Evolutionary conservation across 2,329 filamentous ascomycete genomes (phyloP).

Genomic region (Diaporthe longicolla): DNA sequence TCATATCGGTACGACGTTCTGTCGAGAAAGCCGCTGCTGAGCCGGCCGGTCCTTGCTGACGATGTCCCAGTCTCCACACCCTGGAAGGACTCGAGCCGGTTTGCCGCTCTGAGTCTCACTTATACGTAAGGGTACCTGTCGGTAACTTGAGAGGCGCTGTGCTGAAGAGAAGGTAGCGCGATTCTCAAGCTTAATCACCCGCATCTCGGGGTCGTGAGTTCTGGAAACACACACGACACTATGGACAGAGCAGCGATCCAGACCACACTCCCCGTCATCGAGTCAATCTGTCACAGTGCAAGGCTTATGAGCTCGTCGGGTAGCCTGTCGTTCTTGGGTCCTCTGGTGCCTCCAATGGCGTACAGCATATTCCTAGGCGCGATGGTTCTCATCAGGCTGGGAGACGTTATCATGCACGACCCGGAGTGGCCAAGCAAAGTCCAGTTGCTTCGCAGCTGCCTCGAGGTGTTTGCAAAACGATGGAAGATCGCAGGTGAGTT

Average conservation of each 20-base stretch:
- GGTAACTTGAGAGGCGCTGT: conserved; percentile 29
- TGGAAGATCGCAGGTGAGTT: conserved; percentile 50
- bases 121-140: conserved; percentile 47
- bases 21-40: conserved; percentile 2
- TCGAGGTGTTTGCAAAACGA: conserved; percentile 45
- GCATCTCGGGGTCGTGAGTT: conserved; percentile 43
- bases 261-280: conserved; percentile 46
- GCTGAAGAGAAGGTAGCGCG: conserved; percentile 45
- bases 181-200: conserved; percentile 50
- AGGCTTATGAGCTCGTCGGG: conserved; percentile 43
- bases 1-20: conserved; percentile 30
- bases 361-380: conserved; percentile 48
- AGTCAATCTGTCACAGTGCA: conserved; percentile 45
- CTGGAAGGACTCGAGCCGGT: conserved; percentile 47
- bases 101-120: conserved; percentile 47
- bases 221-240: conserved; percentile 33
- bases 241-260: conserved; percentile 42
- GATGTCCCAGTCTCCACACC: conserved; percentile 39
- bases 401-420: conserved; percentile 45
- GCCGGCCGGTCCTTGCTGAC: conserved; percentile 34
- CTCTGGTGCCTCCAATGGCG: conserved; percentile 45
- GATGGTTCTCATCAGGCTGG: conserved; percentile 48
- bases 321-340: conserved; percentile 40
- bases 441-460: conserved; percentile 43
- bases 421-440: conserved; percentile 47